A percentile compares a stretch with the other conserved stretches of the same genome.
These are phyloP conservation scores for Macroventuria anomochaeta DNA, from an alignment of 2,329 filamentous ascomycete genomes.

Conservation along the genomic window DNA sequence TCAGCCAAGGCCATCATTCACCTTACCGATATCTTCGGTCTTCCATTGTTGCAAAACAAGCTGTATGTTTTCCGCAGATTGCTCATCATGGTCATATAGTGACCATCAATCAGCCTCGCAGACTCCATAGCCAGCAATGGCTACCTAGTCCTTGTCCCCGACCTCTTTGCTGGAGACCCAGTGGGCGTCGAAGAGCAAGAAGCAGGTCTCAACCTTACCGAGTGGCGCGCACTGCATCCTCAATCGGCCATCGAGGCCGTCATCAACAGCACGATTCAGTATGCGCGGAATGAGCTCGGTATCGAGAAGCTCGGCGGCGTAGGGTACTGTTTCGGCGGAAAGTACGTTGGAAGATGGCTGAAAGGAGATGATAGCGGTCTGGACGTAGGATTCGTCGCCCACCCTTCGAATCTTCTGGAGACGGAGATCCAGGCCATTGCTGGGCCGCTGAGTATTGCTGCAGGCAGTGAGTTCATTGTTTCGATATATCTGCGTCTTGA, in stretches of 20 bases:
- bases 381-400: conserved; percentile 71
- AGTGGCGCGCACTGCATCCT: conserved; percentile 55
- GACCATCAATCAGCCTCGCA: conserved; percentile 30
- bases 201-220: conserved; percentile 69
- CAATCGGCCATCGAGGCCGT: conserved; percentile 55
- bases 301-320: conserved; percentile 66
- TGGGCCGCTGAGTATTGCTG: conserved; percentile 72
- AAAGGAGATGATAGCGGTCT: conserved; percentile 56
- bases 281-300: conserved; percentile 62
- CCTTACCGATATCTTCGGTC: conserved; percentile 47
- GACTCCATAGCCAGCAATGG: conserved; percentile 44
- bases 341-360: conserved; percentile 73
- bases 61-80: conserved; percentile 20
- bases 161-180: conserved; percentile 46
- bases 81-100: not conserved
- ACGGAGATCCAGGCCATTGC: conserved; percentile 70
- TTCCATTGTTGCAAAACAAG: conserved; percentile 42
- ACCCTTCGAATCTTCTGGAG: conserved; percentile 72
- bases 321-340: conserved; percentile 78
- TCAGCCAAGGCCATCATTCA: conserved; percentile 41
- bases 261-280: conserved; percentile 60
- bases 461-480: conserved; percentile 50
- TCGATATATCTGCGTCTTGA: not conserved
- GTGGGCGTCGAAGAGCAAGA: conserved; percentile 52
- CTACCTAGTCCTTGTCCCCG: conserved; percentile 45